Percentiles rank a stretch among this genome's conserved stretches.
Evolutionary conservation across 805 yeast genomes (phyloP).

Genomic region (Ogataea trehalophila): DNA sequence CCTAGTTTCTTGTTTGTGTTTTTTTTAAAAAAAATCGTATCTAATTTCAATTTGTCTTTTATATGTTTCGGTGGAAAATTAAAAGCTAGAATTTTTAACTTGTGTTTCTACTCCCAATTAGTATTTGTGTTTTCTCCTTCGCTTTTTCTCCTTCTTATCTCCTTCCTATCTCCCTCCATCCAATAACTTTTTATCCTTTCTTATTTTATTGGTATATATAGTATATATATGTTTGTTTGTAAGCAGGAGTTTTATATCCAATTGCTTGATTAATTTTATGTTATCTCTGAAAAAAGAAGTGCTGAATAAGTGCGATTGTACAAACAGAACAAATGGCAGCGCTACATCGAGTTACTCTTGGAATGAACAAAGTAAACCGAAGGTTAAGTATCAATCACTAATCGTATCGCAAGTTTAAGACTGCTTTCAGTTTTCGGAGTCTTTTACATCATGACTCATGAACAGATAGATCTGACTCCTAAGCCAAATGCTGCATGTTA

Average conservation of each 20-base stretch:
- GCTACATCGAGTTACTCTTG: too few relatives aligned
- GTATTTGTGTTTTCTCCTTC: neutral
- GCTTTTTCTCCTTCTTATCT: neutral
- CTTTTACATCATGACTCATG: too few relatives aligned
- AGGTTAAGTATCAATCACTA: too few relatives aligned
- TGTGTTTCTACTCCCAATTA: neutral
- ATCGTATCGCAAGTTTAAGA: too few relatives aligned
- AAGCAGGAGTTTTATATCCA: neutral
- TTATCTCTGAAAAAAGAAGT: too few relatives aligned
- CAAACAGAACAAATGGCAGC: too few relatives aligned
- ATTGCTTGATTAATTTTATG: neutral
- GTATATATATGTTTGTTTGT: neutral
- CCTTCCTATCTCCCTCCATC: neutral
- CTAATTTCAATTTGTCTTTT: neutral
- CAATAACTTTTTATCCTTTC: neutral
- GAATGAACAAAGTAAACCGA: too few relatives aligned
- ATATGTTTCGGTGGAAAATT: neutral
- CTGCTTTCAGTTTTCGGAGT: too few relatives aligned
- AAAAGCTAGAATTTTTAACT: neutral
- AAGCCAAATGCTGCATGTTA: too few relatives aligned
- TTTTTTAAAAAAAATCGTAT: neutral
- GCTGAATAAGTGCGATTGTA: too few relatives aligned
- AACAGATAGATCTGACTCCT: too few relatives aligned
- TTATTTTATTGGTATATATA: neutral
- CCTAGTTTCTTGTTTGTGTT: neutral